Conservation (phyloP, 1,284 basidiomycete species). For the Exsudoporus floridanus region DNA sequence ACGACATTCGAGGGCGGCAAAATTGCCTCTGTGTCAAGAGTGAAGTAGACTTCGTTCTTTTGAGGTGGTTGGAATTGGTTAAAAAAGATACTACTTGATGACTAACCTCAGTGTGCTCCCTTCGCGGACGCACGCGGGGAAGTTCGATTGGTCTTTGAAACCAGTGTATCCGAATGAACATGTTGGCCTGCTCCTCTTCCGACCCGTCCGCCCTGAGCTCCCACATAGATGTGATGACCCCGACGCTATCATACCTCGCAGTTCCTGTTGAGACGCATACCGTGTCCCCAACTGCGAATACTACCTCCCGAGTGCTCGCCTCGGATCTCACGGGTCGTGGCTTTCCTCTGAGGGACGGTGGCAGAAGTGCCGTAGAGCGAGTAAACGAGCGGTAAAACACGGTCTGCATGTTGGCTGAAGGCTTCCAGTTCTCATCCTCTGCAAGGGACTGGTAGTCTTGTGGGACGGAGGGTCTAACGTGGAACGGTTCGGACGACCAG, state of each 20-base stretch:
- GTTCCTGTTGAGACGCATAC: constrained; percentile 58
- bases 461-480: constrained; percentile 37
- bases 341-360: constrained; percentile 25
- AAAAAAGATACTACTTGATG: neutral
- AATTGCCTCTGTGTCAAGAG: constrained; percentile 47
- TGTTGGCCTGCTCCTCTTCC: constrained; percentile 32
- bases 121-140: constrained; percentile 53
- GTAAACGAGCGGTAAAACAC: constrained; percentile 35
- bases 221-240: constrained; percentile 67
- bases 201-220: constrained; percentile 39
- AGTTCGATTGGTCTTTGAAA: constrained; percentile 64
- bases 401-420: constrained; percentile 21
- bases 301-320: constrained; percentile 23
- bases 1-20: constrained; percentile 52
- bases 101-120: constrained; percentile 56
- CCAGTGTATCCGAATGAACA: constrained; percentile 67
- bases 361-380: constrained; percentile 21
- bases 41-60: constrained; percentile 72
- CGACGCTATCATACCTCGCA: constrained; percentile 55
- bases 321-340: constrained; percentile 26
- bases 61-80: constrained; percentile 3
- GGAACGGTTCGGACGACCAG: constrained; percentile 45
- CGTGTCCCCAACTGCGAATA: constrained; percentile 60
- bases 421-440: constrained; percentile 35
- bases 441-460: constrained; percentile 36